phyloP scores from a whole-genome alignment of 768 basidiomycete species.

The Suillus spraguei region DNA sequence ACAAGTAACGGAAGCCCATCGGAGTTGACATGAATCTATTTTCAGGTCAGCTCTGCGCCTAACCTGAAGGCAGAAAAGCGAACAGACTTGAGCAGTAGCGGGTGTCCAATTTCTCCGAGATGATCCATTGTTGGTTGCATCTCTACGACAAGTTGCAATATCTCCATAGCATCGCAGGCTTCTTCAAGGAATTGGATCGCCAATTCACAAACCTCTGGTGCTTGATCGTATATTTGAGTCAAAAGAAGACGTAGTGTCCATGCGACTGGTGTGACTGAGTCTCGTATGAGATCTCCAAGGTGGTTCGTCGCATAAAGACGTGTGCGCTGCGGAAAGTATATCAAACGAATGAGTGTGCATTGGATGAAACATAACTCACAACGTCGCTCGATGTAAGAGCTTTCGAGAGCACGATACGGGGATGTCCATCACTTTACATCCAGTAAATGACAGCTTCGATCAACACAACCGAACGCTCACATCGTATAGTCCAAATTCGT shows the following conservation, averaged over 20 bases:
- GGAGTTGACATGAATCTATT: constrained; percentile 91
- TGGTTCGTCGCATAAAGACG: constrained; percentile 88
- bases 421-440: constrained; percentile 83
- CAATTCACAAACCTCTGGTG: constrained; percentile 85
- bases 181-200: constrained; percentile 90
- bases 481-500: constrained; percentile 90
- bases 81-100: constrained; percentile 80
- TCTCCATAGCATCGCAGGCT: constrained; percentile 82
- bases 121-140: constrained; percentile 96
- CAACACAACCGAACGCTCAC: constrained; percentile 45
- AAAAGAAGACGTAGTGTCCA: constrained; percentile 93
- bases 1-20: constrained; percentile 90
- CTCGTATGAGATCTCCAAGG: constrained; percentile 78
- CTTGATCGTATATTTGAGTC: constrained; percentile 95
- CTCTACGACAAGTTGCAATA: constrained; percentile 87
- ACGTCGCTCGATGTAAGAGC: constrained; percentile 93
- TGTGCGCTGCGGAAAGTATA: constrained; percentile 59
- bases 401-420: constrained; percentile 91
- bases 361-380: constrained; percentile 39
- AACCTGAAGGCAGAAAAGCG: background rate
- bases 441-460: constrained; percentile 9
- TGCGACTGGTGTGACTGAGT: constrained; percentile 60
- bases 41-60: constrained; percentile 1
- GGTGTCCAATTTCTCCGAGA: constrained; percentile 90
- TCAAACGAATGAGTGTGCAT: background rate